Evolutionary conservation across 2,329 filamentous ascomycete species (phyloP).

Genomic region (Sporothrix brasiliensis): DNA sequence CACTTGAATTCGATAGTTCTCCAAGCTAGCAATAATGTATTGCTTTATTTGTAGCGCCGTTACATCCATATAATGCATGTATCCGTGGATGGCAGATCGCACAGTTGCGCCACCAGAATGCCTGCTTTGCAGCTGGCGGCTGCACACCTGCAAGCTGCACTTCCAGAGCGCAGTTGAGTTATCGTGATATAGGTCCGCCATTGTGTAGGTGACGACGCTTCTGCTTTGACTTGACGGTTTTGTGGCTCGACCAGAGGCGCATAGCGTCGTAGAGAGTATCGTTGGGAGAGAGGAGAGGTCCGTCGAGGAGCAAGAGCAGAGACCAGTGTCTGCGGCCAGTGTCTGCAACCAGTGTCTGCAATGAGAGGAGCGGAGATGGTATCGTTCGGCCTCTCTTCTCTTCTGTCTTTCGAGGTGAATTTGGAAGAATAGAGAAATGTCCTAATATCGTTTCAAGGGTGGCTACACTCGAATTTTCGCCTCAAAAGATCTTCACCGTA

Average conservation of each 20-base stretch:
- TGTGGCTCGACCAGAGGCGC: background rate
- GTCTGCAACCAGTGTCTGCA: background rate
- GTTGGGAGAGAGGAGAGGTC: background rate
- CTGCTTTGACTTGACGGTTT: too few species aligned
- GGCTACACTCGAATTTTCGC: background rate
- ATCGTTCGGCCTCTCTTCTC: background rate
- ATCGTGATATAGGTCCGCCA: background rate
- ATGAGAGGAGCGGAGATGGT: background rate
- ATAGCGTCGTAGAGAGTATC: background rate
- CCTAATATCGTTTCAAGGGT: background rate
- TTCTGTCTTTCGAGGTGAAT: background rate
- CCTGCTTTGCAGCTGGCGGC: too few species aligned
- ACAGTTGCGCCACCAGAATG: too few species aligned
- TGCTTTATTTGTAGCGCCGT: background rate
- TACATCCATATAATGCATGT: background rate
- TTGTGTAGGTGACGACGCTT: too few species aligned
- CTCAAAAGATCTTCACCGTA: conserved; percentile 48
- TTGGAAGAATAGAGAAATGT: background rate
- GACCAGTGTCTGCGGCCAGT: too few species aligned
- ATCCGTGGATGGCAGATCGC: background rate
- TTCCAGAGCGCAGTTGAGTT: background rate
- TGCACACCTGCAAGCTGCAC: too few species aligned
- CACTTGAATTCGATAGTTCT: background rate
- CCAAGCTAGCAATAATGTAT: background rate
- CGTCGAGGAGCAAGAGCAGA: background rate